Evolutionary conservation across 371 early-diverging fungal species (phyloP), one percentile per base, ranked within the genome.

Genomic region (Parasitella parasitica): DNA sequence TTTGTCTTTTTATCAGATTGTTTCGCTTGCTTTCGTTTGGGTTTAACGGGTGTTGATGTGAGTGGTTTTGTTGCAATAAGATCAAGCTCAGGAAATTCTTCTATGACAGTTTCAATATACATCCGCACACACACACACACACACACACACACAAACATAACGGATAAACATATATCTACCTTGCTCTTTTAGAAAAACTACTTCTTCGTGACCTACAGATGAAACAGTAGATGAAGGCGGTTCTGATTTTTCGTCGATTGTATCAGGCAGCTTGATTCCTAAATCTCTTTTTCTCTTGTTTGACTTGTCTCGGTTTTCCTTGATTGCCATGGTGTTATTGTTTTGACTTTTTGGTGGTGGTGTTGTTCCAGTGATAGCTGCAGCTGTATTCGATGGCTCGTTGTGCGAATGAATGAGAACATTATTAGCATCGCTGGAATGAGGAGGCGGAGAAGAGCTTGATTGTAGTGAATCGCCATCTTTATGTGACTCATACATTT

Each of bases 171-270:
- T 35, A 34, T 43, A 32, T 57, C 34, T 61, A 53, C 53, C 53
- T 35, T 34, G 53, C 16, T 53, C 53, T 35, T 53, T 53, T 20
- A 30, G 18, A 8, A 20, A 22, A 36, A 30, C 30, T 24, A 48
- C 12, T 27, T 61, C 61, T 4, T 62, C 66, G 22, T 65, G 60
- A 22, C 60, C 55, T 20, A 64, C 59, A 22, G 64, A 59, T 8
- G 66, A 59, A 13, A 65, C 60, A 18, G 49, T 59, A 13, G 66
- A 60, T 34, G 66, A 65, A 50, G 60, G 58, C 16, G 66, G 66
- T 32, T 54, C 66, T 20, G 66, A 49, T 15, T 54, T 59, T 39
- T 60, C 60, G 12, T 54, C 60, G 26, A 53, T 61, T 15, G 32
- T 41, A 27, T 59, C 55, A n/a, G 54, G 55, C 18, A 54, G 18